Conservation (phyloP, 2,329 filamentous ascomycete species). For the Nothophaeocryptopus gaeumannii region DNA sequence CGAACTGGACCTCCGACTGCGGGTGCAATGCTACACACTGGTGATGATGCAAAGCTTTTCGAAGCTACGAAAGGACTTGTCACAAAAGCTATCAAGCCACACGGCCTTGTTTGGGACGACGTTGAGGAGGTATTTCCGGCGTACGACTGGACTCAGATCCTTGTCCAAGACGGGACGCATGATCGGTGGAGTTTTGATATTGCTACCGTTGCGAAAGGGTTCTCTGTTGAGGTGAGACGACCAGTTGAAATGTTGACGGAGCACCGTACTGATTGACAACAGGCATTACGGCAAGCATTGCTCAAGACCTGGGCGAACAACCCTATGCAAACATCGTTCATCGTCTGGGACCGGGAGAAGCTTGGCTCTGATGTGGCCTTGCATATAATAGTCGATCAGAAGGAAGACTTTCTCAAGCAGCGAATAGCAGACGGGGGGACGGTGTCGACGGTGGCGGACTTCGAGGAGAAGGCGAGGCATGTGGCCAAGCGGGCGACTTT, state of each 20-base stretch:
- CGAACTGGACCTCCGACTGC: not conserved
- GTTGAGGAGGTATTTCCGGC: constrained; percentile 9
- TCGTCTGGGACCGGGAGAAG: not conserved
- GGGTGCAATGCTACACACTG: not conserved
- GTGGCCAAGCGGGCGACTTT: not conserved
- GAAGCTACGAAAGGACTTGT: constrained; percentile 3
- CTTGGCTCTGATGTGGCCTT: not conserved
- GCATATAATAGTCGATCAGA: not conserved
- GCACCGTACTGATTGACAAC: too few relatives aligned
- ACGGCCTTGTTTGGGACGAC: constrained; percentile 6
- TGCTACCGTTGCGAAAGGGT: too few relatives aligned
- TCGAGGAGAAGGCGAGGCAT: not conserved
- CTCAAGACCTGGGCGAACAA: not conserved
- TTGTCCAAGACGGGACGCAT: too few relatives aligned
- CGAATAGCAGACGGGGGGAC: not conserved
- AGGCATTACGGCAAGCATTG: not conserved
- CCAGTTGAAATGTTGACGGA: too few relatives aligned
- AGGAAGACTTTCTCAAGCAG: not conserved
- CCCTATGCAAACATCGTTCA: not conserved
- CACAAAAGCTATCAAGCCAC: not conserved
- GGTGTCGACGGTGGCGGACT: not conserved
- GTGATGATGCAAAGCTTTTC: constrained; percentile 5
- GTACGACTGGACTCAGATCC: not conserved
- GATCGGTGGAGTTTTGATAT: too few relatives aligned
- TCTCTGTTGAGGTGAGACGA: too few relatives aligned